These are phyloP conservation scores for Zizania palustris DNA, from an alignment of 202 grass and related monocot genomes.

Conservation along the genomic window DNA sequence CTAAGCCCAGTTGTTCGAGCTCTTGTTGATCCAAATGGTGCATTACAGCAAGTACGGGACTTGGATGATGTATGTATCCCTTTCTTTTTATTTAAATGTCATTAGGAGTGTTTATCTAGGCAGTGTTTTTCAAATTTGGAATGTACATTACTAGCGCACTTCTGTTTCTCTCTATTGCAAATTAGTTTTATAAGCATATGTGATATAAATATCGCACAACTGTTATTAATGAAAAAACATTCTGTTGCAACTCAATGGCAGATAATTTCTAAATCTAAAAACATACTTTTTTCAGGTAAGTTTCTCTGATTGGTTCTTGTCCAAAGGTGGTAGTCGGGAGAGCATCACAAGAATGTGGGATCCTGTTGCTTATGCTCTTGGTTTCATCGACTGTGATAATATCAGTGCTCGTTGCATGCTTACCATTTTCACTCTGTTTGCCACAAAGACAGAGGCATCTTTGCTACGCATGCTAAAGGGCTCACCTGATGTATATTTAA, in stretches of 20 bases:
- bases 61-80: constrained; percentile 79
- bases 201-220: neutral
- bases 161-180: constrained; percentile 14
- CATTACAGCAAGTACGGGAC: constrained; percentile 87
- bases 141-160: neutral
- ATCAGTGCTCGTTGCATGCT: constrained; percentile 99
- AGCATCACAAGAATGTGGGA: constrained; percentile 97
- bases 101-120: constrained; percentile 23
- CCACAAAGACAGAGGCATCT: constrained; percentile 97
- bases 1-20: constrained; percentile 94
- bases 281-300: constrained; percentile 59
- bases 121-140: constrained; percentile 17
- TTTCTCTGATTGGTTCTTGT: constrained; percentile 95
- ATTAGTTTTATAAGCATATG: constrained; percentile 5
- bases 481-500: constrained; percentile 96
- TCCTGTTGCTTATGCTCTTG: constrained; percentile 97
- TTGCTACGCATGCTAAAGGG: constrained; percentile 98
- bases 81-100: constrained; percentile 17
- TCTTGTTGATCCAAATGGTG: constrained; percentile 93
- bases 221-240: constrained; percentile 29
- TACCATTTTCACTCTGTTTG: constrained; percentile 97
- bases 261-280: constrained; percentile 22
- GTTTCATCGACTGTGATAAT: constrained; percentile 99
- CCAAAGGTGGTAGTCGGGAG: constrained; percentile 81
- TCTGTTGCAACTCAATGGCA: neutral